Conservation (phyloP, 2,329 filamentous ascomycete genomes). For the Hypoxylon sp. region DNA sequence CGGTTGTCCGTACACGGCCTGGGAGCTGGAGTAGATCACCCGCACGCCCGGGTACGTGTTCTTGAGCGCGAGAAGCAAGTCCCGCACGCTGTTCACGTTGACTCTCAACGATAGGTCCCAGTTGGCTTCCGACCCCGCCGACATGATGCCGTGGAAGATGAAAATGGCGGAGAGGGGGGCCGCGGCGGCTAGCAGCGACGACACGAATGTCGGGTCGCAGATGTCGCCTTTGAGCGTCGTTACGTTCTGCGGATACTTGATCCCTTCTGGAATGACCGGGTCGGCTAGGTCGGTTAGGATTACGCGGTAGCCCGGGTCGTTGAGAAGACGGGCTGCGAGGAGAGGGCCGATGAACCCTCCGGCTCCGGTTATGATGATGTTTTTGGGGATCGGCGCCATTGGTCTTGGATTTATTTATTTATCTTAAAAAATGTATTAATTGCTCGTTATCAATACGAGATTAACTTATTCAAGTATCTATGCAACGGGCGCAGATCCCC, state of each 20-base stretch:
- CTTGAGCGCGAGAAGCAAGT: conserved; percentile 66
- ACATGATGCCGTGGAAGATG: conserved; percentile 79
- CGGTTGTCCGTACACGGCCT: conserved; percentile 74
- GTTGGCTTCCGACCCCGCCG: conserved; percentile 73
- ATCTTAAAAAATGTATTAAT: no score
- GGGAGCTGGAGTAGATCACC: conserved; percentile 73
- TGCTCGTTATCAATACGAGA: background rate
- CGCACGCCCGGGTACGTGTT: conserved; percentile 66
- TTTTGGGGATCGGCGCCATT: conserved; percentile 51
- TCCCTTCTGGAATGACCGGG: conserved; percentile 65
- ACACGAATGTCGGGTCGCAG: conserved; percentile 55
- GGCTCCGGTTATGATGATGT: conserved; percentile 56
- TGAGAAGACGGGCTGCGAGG: conserved; percentile 59
- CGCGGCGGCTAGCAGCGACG: conserved; percentile 61
- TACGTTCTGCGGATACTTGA: conserved; percentile 65
- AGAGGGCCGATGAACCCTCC: conserved; percentile 56
- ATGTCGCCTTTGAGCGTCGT: conserved; percentile 67
- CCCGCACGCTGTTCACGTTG: conserved; percentile 72
- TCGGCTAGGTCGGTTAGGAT: conserved; percentile 69
- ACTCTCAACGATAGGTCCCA: conserved; percentile 72
- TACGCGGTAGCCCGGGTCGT: conserved; percentile 58
- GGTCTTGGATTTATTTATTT: background rate
- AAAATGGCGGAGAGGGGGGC: conserved; percentile 68
- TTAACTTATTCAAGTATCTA: conserved; percentile 1
- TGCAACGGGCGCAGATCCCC: conserved; percentile 5